Conservation (phyloP, 2,329 filamentous ascomycete species). For the Fusarium redolens region DNA sequence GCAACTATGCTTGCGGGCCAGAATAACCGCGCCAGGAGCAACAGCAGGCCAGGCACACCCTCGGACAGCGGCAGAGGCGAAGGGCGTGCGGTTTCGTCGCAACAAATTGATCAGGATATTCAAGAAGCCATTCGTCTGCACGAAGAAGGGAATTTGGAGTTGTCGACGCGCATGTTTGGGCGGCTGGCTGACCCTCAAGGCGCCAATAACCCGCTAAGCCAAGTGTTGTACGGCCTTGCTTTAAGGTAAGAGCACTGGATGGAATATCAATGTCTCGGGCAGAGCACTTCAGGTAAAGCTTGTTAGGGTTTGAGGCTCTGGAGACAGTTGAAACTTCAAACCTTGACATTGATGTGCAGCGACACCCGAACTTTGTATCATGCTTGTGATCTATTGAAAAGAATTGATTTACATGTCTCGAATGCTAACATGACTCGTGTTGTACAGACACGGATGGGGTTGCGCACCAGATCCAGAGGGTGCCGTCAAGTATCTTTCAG, state of each 20-base stretch:
- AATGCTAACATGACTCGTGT: constrained; percentile 31
- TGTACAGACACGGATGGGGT: constrained; percentile 88
- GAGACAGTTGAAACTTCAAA: constrained; percentile 14
- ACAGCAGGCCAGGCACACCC: constrained; percentile 53
- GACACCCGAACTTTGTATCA: background rate
- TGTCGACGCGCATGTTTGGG: constrained; percentile 88
- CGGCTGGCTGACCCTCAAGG: constrained; percentile 84
- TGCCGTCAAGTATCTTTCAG: constrained; percentile 86
- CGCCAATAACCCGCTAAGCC: constrained; percentile 91
- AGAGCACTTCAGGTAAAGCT: background rate
- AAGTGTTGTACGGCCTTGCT: constrained; percentile 95
- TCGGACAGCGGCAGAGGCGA: constrained; percentile 39
- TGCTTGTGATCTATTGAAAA: background rate
- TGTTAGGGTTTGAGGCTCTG: constrained; percentile 18
- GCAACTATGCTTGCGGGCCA: constrained; percentile 86
- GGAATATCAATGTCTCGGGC: constrained; percentile 25
- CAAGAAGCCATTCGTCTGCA: constrained; percentile 96
- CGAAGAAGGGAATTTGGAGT: constrained; percentile 81
- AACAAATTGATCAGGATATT: constrained; percentile 76
- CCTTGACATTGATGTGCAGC: constrained; percentile 1
- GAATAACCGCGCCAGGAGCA: constrained; percentile 61
- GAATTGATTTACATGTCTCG: background rate
- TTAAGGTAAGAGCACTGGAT: constrained; percentile 67
- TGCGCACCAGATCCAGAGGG: constrained; percentile 76
- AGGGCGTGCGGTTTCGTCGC: constrained; percentile 54